Evolutionary conservation across 2,329 filamentous ascomycete genomes (phyloP).

Genomic region (Metarhizium anisopliae): DNA sequence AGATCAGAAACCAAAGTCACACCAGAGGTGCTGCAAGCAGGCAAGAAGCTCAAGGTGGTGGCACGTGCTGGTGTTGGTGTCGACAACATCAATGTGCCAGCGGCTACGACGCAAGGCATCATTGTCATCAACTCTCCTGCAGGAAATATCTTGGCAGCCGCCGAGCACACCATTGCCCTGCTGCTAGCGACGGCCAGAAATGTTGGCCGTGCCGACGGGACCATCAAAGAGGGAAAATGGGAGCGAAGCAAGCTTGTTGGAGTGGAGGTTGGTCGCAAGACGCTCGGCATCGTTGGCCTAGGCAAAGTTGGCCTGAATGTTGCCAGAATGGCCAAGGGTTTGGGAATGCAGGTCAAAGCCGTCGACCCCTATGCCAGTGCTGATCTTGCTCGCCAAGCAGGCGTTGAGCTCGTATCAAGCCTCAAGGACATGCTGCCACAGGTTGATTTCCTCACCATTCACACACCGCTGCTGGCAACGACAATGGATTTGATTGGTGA

Average conservation of each 20-base stretch:
- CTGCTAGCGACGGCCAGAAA: conserved; percentile 68
- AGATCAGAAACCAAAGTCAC: conserved; percentile 78
- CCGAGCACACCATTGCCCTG: conserved; percentile 68
- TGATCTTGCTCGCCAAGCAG: conserved; percentile 59
- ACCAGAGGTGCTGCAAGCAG: conserved; percentile 54
- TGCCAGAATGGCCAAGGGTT: conserved; percentile 66
- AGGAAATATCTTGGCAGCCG: conserved; percentile 73
- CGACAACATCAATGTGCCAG: conserved; percentile 70
- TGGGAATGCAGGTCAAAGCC: conserved; percentile 68
- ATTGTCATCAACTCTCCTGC: conserved; percentile 73
- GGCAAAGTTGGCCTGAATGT: conserved; percentile 81
- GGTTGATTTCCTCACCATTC: conserved; percentile 71
- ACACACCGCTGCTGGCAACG: conserved; percentile 70
- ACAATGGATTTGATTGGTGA: conserved; percentile 66
- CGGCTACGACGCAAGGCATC: conserved; percentile 63
- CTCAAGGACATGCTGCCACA: conserved; percentile 52
- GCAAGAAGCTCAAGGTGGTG: conserved; percentile 64
- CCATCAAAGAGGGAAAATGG: conserved; percentile 64
- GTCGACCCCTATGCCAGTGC: conserved; percentile 71
- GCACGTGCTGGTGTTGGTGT: conserved; percentile 75
- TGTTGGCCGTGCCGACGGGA: conserved; percentile 59
- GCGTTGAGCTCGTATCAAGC: conserved; percentile 51
- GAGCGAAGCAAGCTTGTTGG: conserved; percentile 67
- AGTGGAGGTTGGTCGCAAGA: conserved; percentile 70
- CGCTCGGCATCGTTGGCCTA: conserved; percentile 65